Percentiles rank a stretch among this genome's conserved stretches.
Evolutionary conservation across 2,329 filamentous ascomycete species (phyloP).

Genomic region (Fusarium aywerte): DNA sequence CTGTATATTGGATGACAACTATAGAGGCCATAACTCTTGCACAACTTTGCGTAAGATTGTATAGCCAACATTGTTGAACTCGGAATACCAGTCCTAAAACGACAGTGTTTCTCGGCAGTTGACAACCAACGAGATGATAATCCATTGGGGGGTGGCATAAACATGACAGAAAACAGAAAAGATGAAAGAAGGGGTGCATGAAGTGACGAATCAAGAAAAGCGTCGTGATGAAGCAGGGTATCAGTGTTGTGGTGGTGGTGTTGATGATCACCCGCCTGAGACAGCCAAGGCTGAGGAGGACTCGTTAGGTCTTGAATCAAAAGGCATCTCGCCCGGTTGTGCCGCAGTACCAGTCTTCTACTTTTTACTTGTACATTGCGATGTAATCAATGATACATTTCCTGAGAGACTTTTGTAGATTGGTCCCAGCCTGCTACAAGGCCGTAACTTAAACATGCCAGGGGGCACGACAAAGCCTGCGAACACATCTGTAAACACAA

Average conservation of each 20-base stretch:
- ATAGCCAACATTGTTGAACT: not conserved
- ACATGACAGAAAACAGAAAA: slow-evolving; percentile 7
- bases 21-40: not conserved
- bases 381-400: slow-evolving; percentile 20
- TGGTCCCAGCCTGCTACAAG: slow-evolving; percentile 23
- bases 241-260: slow-evolving; percentile 30
- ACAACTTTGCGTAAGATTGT: not conserved
- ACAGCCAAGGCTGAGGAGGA: slow-evolving; percentile 41
- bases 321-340: slow-evolving; percentile 23
- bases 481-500: slow-evolving; percentile 27
- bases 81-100: slow-evolving; percentile 1
- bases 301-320: too few relatives aligned
- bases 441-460: slow-evolving; percentile 21
- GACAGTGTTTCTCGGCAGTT: slow-evolving; percentile 35
- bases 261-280: slow-evolving; percentile 46
- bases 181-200: slow-evolving; percentile 29
- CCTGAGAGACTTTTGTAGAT: slow-evolving; percentile 1
- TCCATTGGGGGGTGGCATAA: slow-evolving; percentile 15
- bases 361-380: not conserved
- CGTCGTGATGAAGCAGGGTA: slow-evolving; percentile 34
- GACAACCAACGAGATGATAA: slow-evolving; percentile 29
- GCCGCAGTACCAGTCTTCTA: slow-evolving; percentile 28
- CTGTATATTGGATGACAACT: slow-evolving; percentile 1
- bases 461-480: slow-evolving; percentile 23
- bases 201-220: slow-evolving; percentile 37